Base-by-base conservation (phyloP, 768 basidiomycete species). In the Goffeauzyma gilvescens region DNA sequence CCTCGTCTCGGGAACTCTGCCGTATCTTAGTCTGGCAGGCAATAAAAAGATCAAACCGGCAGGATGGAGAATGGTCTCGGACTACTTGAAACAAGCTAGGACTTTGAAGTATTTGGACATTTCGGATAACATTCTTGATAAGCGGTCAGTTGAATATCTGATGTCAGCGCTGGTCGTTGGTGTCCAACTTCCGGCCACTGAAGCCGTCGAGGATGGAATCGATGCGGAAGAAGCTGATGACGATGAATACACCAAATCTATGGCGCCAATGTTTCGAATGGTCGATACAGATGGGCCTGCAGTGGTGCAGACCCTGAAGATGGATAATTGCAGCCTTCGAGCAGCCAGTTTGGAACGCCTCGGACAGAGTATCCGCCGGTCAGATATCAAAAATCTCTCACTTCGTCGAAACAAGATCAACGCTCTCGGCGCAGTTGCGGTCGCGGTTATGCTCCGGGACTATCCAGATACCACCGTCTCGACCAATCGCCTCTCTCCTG, bases 381-480 rank as follows among this genome's bases (percentile, higher is more conserved):
- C 85, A 0, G 76, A 78, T 0, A 65, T 98, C 44, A 74, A 76
- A 45, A 85, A 98, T 56, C 77, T 98, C 37, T 90, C 86, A 4
- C 66, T 98, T 18, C 75, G 90, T 13, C 73, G 83, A 34, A 96
- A 98, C 63, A 74, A 75, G 32, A 93, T 96, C 54, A 75, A 71
- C 25, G 72, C 77, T 0, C 73, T 80, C 0, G 86, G 87, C 25
- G 86, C 81, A 6, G 85, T 96, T 5, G 81, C 86, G 0, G 70
- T 96, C 10, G 87, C 90, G 0, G 71, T 93, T 39, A 89, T 98
- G 84, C 87, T 95, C 49, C 75, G 82, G 39, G 90, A 98, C 62
- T 96, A 95, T 57, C 83, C 85, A 3, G 85, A 93, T 50, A 70
- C 78, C 32, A 72, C 51, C 14, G 22, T 45, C 20, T 27, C 50